Base-by-base conservation (phyloP, 2,329 filamentous ascomycete genomes). In the Xylariaceae sp. region DNA sequence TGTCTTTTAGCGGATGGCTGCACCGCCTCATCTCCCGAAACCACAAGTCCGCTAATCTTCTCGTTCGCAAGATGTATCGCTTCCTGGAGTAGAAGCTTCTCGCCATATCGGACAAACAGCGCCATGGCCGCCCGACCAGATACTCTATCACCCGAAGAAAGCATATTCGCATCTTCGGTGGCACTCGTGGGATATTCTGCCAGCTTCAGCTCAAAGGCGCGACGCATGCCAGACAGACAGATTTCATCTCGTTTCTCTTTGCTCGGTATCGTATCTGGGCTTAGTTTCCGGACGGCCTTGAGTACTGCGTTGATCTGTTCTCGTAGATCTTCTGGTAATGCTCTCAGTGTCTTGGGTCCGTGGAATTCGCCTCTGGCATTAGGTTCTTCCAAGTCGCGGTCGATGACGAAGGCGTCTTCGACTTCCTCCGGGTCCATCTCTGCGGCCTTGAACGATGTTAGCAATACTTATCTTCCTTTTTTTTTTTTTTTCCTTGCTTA, bases 381-480 rank as follows among this genome's bases (percentile, higher is more conserved):
- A 0, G 80, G 77, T 32, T 82, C 80, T 0, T 74, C 74, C 1
- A 76, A 71, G 41, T 79, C 75, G 30, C 79, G 74, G 61, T 85
- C 81, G 12, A 89, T 75, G 46, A 90, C 84, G 61, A 91, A 91
- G 19, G 80, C 83, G 37, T 91, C 87, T 51, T 94, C 89, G 2
- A 89, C 70, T 7, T 90, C 76, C 41, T 87, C 83, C 5, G 84
- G 80, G 9, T 89, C 79, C 31, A 88, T 58, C 2, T 72, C 61
- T 9, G 71, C 68, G 27, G 72, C 68, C 72, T 78, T 55, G 12
- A 35, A 4, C 4, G 1, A 3, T 19, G 42, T 73, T 53, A 72
- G 67, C 44, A 37, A 29, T 9, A 37, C 35, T 4, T 29, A 35
- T 27, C 26, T 12, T 37, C 11, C 12, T 19, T 12, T 7, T 31